Conservation (phyloP, 139 green algal species). For the Tetraselmis chui region DNA sequence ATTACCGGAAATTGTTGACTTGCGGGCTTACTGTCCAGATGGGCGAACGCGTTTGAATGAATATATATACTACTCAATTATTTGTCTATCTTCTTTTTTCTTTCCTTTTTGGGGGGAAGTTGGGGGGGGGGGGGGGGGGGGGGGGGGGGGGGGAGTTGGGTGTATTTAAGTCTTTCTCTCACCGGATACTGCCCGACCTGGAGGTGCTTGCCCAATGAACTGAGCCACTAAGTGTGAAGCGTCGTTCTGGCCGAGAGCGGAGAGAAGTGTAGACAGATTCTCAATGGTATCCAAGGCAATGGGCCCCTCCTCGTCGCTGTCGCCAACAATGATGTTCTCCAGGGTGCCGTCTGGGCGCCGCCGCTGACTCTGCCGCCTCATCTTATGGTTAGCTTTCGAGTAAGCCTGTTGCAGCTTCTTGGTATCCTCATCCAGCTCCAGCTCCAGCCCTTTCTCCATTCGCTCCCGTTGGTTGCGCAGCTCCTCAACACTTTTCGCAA, state of each 20-base stretch:
- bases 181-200: not conserved
- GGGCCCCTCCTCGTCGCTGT: not conserved
- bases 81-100: not conserved
- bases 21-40: not conserved
- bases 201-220: not conserved
- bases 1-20: not conserved
- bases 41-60: not conserved
- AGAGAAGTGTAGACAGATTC: not conserved
- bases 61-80: not conserved
- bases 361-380: not conserved
- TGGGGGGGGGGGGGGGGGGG: too few relatives aligned
- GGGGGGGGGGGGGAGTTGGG: too few relatives aligned
- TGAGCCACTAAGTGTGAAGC: not conserved
- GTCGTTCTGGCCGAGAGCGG: not conserved
- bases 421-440: slow-evolving; percentile 27
- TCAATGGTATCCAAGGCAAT: not conserved
- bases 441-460: slow-evolving; percentile 18
- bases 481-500: slow-evolving; percentile 15
- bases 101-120: not conserved
- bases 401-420: slow-evolving; percentile 27
- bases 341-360: not conserved
- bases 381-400: slow-evolving; percentile 27
- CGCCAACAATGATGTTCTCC: not conserved
- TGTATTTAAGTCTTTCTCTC: not conserved
- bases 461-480: slow-evolving; percentile 16